Percentiles rank a stretch among this genome's conserved stretches.
Evolutionary conservation across 2,329 filamentous ascomycete genomes (phyloP).

Genomic region (Trichoderma koningiopsis): DNA sequence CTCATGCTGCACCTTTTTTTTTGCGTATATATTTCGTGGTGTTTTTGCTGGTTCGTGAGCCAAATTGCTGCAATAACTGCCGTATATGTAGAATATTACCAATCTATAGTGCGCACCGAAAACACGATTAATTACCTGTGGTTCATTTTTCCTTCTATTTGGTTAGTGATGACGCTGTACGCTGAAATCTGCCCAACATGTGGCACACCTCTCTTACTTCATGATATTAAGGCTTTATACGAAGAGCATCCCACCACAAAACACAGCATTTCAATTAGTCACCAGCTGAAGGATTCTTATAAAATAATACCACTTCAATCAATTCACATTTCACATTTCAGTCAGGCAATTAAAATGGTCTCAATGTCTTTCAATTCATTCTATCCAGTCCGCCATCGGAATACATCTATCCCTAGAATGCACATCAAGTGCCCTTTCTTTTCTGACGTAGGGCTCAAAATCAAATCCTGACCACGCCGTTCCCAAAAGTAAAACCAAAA

Average conservation of each 20-base stretch:
- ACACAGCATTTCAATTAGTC: neutral
- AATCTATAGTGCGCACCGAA: neutral
- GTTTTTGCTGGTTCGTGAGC: neutral
- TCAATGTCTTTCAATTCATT: neutral
- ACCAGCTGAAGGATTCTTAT: neutral
- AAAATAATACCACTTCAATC: neutral
- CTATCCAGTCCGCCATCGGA: neutral
- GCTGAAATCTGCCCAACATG: neutral
- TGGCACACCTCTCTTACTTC: neutral
- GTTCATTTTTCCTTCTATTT: too few relatives aligned
- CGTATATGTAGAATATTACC: neutral
- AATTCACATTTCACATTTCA: neutral
- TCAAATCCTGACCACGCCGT: neutral
- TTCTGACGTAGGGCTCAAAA: neutral
- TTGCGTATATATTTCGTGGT: neutral
- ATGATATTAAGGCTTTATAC: too few relatives aligned
- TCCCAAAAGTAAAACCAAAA: conserved; percentile 13
- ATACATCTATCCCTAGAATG: neutral
- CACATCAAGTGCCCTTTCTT: conserved; percentile 4
- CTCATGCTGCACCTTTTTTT: neutral
- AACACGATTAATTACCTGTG: too few relatives aligned
- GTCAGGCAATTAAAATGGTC: neutral
- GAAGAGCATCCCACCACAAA: neutral
- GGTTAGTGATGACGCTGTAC: neutral
- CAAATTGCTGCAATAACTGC: neutral